Evolutionary conservation across 352 stramenopile genomes (phyloP).

Genomic region (Thraustotheca clavata): DNA sequence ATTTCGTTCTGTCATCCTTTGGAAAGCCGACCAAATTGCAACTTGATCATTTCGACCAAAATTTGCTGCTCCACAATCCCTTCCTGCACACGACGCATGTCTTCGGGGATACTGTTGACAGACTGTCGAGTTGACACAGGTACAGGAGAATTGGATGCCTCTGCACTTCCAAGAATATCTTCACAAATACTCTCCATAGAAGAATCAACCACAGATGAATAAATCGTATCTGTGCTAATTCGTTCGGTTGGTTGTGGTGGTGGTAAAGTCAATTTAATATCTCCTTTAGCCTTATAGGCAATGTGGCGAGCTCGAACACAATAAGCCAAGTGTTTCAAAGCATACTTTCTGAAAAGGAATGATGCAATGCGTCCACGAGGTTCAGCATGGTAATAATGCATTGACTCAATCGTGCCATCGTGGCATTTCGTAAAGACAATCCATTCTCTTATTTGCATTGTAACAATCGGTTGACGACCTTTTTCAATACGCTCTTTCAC

Average conservation of each 20-base stretch:
- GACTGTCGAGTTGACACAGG: no score
- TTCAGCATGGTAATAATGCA: conserved; percentile 17
- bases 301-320: not conserved
- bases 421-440: conserved; percentile 5
- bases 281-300: not conserved
- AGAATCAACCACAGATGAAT: not conserved
- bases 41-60: not conserved
- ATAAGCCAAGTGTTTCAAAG: not conserved
- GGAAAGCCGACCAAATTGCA: no score
- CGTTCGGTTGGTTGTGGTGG: not conserved
- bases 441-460: conserved; percentile 1
- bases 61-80: not conserved
- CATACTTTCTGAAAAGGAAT: conserved; percentile 15
- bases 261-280: not conserved
- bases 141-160: no score
- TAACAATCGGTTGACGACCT: not conserved
- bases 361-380: not conserved
- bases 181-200: not conserved
- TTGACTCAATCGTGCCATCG: conserved; percentile 4
- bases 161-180: not conserved
- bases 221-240: not conserved
- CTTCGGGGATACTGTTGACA: not conserved
- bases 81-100: conserved; percentile 2
- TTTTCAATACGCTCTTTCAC: not conserved
- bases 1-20: no score